Percentiles rank a stretch among this genome's conserved stretches.
Conservation (phyloP, 306 rosid genomes). For the Hippophae rhamnoides region DNA sequence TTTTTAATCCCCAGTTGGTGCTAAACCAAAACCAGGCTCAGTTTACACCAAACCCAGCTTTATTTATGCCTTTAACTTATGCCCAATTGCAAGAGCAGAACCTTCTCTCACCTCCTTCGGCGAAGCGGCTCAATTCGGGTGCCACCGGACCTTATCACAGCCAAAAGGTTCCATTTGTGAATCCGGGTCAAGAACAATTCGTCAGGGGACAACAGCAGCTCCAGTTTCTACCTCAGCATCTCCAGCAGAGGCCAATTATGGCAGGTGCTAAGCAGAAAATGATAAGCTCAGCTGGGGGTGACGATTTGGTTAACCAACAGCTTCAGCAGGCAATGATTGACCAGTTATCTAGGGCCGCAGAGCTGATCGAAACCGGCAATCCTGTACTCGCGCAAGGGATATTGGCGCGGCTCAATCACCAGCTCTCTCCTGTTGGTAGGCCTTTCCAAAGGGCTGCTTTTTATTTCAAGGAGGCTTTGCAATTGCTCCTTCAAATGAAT, state of each 20-base stretch:
- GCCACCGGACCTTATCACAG: constrained; percentile 29
- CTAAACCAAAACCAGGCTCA: constrained; percentile 54
- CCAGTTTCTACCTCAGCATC: constrained; percentile 50
- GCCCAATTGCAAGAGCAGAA: constrained; percentile 53
- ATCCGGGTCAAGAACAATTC: constrained; percentile 42
- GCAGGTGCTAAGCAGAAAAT: constrained; percentile 39
- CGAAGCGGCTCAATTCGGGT: constrained; percentile 50
- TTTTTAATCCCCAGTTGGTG: constrained; percentile 39
- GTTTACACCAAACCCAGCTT: constrained; percentile 38
- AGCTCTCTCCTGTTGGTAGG: constrained; percentile 82
- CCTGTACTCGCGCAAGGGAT: constrained; percentile 95
- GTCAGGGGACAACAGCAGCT: constrained; percentile 36
- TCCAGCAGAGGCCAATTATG: constrained; percentile 46
- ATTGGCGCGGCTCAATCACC: constrained; percentile 99
- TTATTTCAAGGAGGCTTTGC: constrained; percentile 79
- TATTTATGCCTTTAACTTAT: constrained; percentile 49
- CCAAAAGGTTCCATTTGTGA: constrained; percentile 33
- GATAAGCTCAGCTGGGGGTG: constrained; percentile 27
- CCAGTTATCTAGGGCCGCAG: constrained; percentile 70
- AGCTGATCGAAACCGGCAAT: constrained; percentile 73
- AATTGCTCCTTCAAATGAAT: constrained; percentile 38
- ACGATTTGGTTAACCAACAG: constrained; percentile 51
- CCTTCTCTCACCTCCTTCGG: constrained; percentile 40
- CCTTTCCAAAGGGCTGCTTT: constrained; percentile 96
- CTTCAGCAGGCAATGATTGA: constrained; percentile 62